A percentile compares a stretch with the other conserved stretches of the same genome.
phyloP scores from a whole-genome alignment of 169 alveolate species.

The Theileria sp. region DNA sequence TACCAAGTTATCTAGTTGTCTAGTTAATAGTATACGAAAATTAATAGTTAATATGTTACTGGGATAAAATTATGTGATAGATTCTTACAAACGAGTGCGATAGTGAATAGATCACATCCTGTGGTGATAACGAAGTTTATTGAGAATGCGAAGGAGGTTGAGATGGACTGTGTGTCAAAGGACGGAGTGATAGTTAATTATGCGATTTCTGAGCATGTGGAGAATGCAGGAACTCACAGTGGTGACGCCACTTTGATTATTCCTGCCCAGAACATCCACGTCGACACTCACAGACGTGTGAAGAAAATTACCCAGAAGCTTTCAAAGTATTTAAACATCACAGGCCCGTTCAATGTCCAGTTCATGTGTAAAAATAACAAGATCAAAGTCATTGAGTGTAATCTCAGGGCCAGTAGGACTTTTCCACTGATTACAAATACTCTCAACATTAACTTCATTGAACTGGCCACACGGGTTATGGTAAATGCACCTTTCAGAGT shows the following conservation, averaged over 20 bases:
- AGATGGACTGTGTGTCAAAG: slow-evolving; percentile 83
- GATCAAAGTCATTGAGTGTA: slow-evolving; percentile 87
- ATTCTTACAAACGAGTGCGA: slow-evolving; percentile 80
- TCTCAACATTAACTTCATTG: slow-evolving; percentile 80
- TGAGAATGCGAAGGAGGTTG: slow-evolving; percentile 81
- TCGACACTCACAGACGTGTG: slow-evolving; percentile 84
- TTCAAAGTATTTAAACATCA: slow-evolving; percentile 78
- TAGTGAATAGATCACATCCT: slow-evolving; percentile 83
- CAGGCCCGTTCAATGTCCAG: slow-evolving; percentile 89
- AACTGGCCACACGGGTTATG: slow-evolving; percentile 85
- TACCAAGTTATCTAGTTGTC: too few species aligned
- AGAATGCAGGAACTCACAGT: slow-evolving; percentile 87
- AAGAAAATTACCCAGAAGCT: slow-evolving; percentile 82
- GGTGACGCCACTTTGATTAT: slow-evolving; percentile 87
- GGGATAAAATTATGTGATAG: slow-evolving; percentile 2
- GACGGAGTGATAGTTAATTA: slow-evolving; percentile 81
- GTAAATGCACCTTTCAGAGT: slow-evolving; percentile 73
- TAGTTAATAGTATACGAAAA: too few species aligned
- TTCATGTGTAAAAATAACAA: slow-evolving; percentile 84
- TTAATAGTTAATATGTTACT: too few species aligned
- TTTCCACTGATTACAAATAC: slow-evolving; percentile 85
- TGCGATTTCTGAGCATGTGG: slow-evolving; percentile 88
- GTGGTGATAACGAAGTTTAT: slow-evolving; percentile 85
- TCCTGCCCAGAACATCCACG: slow-evolving; percentile 87
- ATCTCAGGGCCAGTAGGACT: slow-evolving; percentile 85